Evolutionary conservation across 176 grass and related monocot species (phyloP), one percentile per base, ranked within the genome.

Genomic region (Triticum urartu): DNA sequence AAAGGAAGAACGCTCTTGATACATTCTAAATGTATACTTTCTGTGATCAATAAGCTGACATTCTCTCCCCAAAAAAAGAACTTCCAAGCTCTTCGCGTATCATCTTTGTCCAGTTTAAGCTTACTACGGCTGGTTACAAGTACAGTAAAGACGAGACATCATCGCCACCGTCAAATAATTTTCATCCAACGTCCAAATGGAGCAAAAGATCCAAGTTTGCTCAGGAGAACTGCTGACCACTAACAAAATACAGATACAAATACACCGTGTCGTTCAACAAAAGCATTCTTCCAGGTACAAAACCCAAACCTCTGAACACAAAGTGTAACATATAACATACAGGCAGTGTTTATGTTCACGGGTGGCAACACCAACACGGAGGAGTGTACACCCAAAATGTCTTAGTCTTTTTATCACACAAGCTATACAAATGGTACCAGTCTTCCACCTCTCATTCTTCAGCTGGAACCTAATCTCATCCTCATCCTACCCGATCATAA

Each of bases 381-480:
- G 40, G 18, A 67, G 88, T 82, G 72, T 83, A 90, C 72, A 90
- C 25, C 66, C 32, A 83, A 90, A 72, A 72, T 73, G 84, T 79
- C 88, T 83, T 83, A 83, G 13, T 25, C 76, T 69, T 63, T 64
- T 75, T 64, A 63, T 81, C 63, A 85, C 61, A 80, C 12, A 86
- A 82, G 60, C 90, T 91, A 88, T 88, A 88, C 90, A 91, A 80
- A 88, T 88, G 86, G 89, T 80, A 91, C 82, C 86, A 79, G 64
- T 48, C 75, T 64, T 72, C 28, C 30, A 65, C 32, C 25, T 62
- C 71, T 18, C 39, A 20, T 1, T 75, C 72, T 72, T 81, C 6
- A 71, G 39, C 86, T 76, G 10, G 82, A 64, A 64, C 79, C 72
- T 88, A 88, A 72, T 1, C 79, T 1, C 79, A 72, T 79, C 56